Conservation (phyloP, 1,139 yeast species). For the Candida sanyaensis region DNA sequence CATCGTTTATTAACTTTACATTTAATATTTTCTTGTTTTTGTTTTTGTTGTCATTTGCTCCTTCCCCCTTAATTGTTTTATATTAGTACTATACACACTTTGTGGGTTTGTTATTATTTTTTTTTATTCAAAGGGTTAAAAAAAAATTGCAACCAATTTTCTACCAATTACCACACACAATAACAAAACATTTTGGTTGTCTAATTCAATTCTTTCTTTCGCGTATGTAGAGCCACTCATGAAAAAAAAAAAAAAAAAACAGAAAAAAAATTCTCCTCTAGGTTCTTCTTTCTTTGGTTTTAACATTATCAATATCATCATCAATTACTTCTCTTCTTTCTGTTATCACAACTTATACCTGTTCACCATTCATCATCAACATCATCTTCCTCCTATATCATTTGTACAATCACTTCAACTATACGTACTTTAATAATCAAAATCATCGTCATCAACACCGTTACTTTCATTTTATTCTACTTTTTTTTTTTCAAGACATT, state of each 20-base stretch:
- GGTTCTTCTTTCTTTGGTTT: not conserved
- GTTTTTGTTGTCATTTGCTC: too few species aligned
- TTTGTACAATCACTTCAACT: not conserved
- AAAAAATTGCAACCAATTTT: too few species aligned
- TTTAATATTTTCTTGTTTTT: too few species aligned
- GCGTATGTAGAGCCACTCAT: not conserved
- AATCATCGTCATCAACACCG: not conserved
- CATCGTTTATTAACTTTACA: too few species aligned
- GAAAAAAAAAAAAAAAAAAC: too few species aligned
- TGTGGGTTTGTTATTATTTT: too few species aligned
- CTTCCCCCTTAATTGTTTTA: too few species aligned
- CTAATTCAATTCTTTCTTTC: not conserved
- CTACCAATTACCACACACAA: too few species aligned
- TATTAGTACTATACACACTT: too few species aligned
- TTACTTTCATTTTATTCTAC: not conserved
- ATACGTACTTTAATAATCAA: not conserved
- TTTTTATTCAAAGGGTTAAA: too few species aligned
- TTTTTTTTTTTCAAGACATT: too few species aligned
- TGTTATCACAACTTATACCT: not conserved
- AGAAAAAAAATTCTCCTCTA: not conserved
- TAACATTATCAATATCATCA: constrained; percentile 3
- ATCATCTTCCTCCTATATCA: not conserved
- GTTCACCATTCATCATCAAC: not conserved
- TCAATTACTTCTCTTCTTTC: not conserved
- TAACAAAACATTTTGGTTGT: too few species aligned